Base-by-base conservation (phyloP, 805 yeast genomes). In the Nakazawaea wyomingensis region DNA sequence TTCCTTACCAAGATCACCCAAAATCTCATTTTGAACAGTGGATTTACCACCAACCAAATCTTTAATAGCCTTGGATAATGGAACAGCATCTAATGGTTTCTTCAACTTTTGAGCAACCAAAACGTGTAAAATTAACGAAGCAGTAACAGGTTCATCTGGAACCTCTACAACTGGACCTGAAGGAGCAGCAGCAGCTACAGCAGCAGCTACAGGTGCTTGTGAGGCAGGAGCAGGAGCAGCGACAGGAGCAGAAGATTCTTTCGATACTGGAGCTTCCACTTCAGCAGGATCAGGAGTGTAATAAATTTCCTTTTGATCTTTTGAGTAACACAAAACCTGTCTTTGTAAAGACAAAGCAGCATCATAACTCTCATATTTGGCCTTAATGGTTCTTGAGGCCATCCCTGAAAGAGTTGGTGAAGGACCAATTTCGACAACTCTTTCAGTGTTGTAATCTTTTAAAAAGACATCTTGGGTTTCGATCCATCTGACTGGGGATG, bases 401-500 rank as follows among this genome's bases (percentile, higher is more conserved):
- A 93, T 93, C 53, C 98, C 98, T 32, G 97, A 93, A 62, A 93
- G 76, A 34, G 99, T 93, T 48, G 99, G 98, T 38, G 98, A 89
- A 48, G 99, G 99, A 44, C 99, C 99, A 51, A 93, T 87, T 68
- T 93, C 99, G 53, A 93, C 96, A 49, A 93, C 91, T 61, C 99
- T 80, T 71, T 95, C 99, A 49, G 97, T 85, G 68, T 91, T 89
- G 78, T 80, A 84, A 56, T 89, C 93, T 64, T 86, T 85, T 63
- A 93, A 78, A 62, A 93, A 85, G 46, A 93, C 98, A 71, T 93
- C 99, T 69, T 93, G 99, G 49, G 99, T 93, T 65, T 95, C 99
- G 65, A 95, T 93, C 98, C 99, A 93, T 76, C 98, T 82, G 52
- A 93, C 99, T 37, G 99, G 99, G 49, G 97, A 90, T 39, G 99